phyloP scores from a whole-genome alignment of 1,284 basidiomycete species.

The Inonotus hispidus region DNA sequence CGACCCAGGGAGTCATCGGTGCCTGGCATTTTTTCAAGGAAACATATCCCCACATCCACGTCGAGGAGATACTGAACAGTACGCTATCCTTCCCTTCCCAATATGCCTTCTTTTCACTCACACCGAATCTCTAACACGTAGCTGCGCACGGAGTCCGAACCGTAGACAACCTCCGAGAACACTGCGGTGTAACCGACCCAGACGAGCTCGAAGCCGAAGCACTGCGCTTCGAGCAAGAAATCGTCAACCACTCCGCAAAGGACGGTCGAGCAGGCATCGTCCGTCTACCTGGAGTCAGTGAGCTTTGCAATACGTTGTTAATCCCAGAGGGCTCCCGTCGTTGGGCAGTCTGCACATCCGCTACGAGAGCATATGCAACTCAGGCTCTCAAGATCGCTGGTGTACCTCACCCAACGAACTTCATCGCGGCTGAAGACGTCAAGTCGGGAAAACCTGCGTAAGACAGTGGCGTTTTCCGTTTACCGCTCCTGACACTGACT shows the following conservation, averaged over 20 bases:
- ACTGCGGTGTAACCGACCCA: constrained; percentile 66
- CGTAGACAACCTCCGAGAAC: constrained; percentile 67
- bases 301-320: constrained; percentile 36
- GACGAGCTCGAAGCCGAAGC: constrained; percentile 64
- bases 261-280: constrained; percentile 55
- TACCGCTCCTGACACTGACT: background rate
- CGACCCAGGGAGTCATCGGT: constrained; percentile 65
- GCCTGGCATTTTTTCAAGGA: constrained; percentile 67
- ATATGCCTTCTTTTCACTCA: background rate
- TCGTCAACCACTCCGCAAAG: constrained; percentile 49
- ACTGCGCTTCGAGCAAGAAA: constrained; percentile 61
- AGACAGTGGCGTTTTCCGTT: constrained; percentile 21
- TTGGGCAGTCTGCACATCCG: constrained; percentile 68
- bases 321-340: constrained; percentile 30
- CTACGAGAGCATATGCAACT: constrained; percentile 54
- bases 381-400: constrained; percentile 48
- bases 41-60: constrained; percentile 58
- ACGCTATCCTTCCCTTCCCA: constrained; percentile 19
- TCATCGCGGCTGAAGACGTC: constrained; percentile 80
- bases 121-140: constrained; percentile 26
- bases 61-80: constrained; percentile 60
- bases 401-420: constrained; percentile 54
- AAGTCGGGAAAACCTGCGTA: constrained; percentile 74
- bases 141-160: constrained; percentile 79
- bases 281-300: constrained; percentile 53